A percentile compares a stretch with the other conserved stretches of the same genome.
These are phyloP conservation scores for Solanum pimpinellifolium DNA, from an alignment of 257 asterid genomes.

Conservation along the genomic window DNA sequence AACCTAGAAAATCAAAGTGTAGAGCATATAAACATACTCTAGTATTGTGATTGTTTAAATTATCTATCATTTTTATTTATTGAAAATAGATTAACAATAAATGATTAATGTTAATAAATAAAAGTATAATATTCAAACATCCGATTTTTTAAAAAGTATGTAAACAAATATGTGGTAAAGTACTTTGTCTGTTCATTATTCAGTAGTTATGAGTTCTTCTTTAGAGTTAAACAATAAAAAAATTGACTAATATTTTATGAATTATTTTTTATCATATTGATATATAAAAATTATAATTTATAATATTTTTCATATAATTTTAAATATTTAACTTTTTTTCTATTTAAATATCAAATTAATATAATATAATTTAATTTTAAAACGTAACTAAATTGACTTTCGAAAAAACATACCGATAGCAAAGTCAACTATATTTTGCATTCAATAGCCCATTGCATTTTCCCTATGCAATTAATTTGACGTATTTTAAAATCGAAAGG, in stretches of 20 bases:
- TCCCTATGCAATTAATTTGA: background rate
- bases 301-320: no score
- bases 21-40: background rate
- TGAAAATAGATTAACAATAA: background rate
- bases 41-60: background rate
- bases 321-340: no score
- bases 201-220: no score
- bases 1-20: background rate
- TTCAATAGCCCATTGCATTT: background rate
- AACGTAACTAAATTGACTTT: no score
- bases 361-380: no score
- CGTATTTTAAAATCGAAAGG: background rate
- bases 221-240: background rate
- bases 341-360: no score
- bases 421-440: background rate
- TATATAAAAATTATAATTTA: no score
- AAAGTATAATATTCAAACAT: background rate
- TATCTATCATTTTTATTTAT: no score
- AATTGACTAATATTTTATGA: accelerated
- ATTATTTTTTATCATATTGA: background rate
- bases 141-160: background rate
- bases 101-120: no score
- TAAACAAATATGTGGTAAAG: background rate
- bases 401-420: accelerated
- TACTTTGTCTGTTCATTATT: no score